Base-by-base conservation (phyloP, 257 asterid genomes). In the Striga asiatica region DNA sequence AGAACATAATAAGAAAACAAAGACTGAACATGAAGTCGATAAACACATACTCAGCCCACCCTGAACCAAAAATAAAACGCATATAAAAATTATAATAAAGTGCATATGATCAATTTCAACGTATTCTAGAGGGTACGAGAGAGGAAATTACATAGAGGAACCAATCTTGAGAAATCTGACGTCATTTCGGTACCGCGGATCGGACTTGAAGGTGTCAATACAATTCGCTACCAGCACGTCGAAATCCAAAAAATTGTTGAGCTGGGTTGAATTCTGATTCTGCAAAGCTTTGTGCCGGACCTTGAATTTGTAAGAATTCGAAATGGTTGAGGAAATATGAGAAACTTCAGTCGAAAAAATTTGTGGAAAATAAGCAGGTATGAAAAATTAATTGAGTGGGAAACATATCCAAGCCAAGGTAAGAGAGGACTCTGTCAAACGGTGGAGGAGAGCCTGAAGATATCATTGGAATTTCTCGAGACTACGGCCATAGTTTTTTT, bases 81-180 rank as follows among this genome's bases (percentile, higher is more conserved):
- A n/a, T n/a, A n/a, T n/a, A n/a, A n/a, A n/a, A n/a, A n/a, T n/a
- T n/a, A n/a, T n/a, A n/a, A n/a, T n/a, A n/a, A n/a, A n/a, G n/a
- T n/a, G n/a, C n/a, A n/a, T n/a, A n/a, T n/a, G n/a, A n/a, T n/a
- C n/a, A n/a, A n/a, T n/a, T n/a, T n/a, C n/a, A n/a, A n/a, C n/a
- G n/a, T n/a, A n/a, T n/a, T n/a, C n/a, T n/a, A n/a, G n/a, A n/a
- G n/a, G n/a, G n/a, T n/a, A n/a, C n/a, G n/a, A n/a, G n/a, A 4
- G 22, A 8, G 5, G 38, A 5, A 6, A 57, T 74, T 92, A 92
- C 98, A 68, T 88, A 63, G 69, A 92, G 81, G 70, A 88, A 76
- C 95, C 98, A 92, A 88, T 75, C 79, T 82, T 82, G 71, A 92
- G 95, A 74, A 84, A 92, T 79, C 98, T 79, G 83, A 71, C 61